A percentile compares a stretch with the other conserved stretches of the same genome.
Evolutionary conservation across 148 eudicot genomes (phyloP).

Genomic region (Persicaria tinctoria): DNA sequence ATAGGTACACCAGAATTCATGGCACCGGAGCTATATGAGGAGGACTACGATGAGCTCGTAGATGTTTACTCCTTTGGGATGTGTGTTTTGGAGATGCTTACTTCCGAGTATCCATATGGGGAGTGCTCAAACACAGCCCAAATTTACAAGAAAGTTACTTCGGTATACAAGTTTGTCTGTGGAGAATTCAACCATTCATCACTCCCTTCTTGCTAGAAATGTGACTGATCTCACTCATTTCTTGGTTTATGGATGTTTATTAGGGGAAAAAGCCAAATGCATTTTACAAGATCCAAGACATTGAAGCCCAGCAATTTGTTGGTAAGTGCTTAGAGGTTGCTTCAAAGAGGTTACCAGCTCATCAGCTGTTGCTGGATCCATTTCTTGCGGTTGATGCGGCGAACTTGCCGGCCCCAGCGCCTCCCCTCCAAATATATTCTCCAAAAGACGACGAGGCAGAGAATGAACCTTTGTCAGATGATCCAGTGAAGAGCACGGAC

Average conservation of each 20-base stretch:
- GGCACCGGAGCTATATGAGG: conserved; percentile 89
- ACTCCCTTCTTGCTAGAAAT: conserved; percentile 54
- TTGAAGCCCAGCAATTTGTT: conserved; percentile 53
- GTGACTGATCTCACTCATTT: conserved; percentile 38
- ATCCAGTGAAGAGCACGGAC: conserved; percentile 30
- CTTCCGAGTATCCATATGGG: conserved; percentile 66
- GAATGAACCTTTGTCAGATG: conserved; percentile 24
- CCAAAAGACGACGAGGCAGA: conserved; percentile 17
- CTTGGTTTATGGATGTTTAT: not conserved
- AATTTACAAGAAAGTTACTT: conserved; percentile 84
- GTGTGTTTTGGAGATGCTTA: conserved; percentile 85
- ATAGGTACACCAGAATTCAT: conserved; percentile 92
- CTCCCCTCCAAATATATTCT: conserved; percentile 20
- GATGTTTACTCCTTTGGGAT: conserved; percentile 89
- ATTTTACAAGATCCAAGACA: conserved; percentile 47
- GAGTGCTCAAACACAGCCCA: conserved; percentile 90
- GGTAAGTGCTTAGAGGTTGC: conserved; percentile 63
- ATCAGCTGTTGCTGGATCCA: conserved; percentile 54
- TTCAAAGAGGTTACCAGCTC: conserved; percentile 60
- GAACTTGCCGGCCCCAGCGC: conserved; percentile 8
- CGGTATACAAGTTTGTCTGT: conserved; percentile 56
- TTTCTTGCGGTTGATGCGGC: conserved; percentile 48
- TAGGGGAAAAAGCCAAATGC: conserved; percentile 82
- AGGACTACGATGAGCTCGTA: conserved; percentile 68
- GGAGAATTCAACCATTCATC: conserved; percentile 13